A percentile compares a stretch with the other conserved stretches of the same genome.
phyloP scores from a whole-genome alignment of 192 early-diverging fungal species.

The Glomus cerebriforme region DNA sequence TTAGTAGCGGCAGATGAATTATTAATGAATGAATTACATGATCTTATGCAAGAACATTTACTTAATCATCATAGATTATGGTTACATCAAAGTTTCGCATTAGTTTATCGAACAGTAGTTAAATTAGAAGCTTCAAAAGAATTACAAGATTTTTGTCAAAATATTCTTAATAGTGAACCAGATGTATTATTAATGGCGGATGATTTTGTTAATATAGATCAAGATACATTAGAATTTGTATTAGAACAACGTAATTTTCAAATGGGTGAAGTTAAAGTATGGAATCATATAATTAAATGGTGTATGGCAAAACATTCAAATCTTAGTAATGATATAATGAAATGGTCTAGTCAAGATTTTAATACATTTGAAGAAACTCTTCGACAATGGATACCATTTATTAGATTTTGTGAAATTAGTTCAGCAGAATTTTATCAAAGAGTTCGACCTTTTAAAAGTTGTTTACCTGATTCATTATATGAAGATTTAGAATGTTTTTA shows the following conservation, averaged over 20 bases:
- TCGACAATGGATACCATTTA: background rate
- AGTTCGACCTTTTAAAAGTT: background rate
- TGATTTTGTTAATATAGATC: background rate
- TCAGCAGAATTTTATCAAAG: background rate
- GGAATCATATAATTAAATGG: conserved; percentile 13
- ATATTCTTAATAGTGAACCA: background rate
- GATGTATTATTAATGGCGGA: background rate
- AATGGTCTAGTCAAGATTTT: background rate
- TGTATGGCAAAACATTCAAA: background rate
- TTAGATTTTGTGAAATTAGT: conserved; percentile 8
- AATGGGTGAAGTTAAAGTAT: background rate
- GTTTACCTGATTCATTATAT: background rate
- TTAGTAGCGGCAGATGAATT: conserved; percentile 6
- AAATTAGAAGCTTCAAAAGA: background rate
- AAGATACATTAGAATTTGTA: background rate
- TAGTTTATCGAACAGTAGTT: background rate
- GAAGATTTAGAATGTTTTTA: background rate
- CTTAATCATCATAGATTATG: background rate
- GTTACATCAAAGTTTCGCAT: background rate
- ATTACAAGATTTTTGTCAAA: background rate
- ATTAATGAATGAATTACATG: background rate
- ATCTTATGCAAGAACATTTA: background rate
- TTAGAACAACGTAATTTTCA: background rate
- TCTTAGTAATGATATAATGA: background rate
- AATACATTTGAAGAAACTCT: background rate